Base-by-base conservation (phyloP, 352 stramenopile species). In the Phytopythium cucurbitacearum region DNA sequence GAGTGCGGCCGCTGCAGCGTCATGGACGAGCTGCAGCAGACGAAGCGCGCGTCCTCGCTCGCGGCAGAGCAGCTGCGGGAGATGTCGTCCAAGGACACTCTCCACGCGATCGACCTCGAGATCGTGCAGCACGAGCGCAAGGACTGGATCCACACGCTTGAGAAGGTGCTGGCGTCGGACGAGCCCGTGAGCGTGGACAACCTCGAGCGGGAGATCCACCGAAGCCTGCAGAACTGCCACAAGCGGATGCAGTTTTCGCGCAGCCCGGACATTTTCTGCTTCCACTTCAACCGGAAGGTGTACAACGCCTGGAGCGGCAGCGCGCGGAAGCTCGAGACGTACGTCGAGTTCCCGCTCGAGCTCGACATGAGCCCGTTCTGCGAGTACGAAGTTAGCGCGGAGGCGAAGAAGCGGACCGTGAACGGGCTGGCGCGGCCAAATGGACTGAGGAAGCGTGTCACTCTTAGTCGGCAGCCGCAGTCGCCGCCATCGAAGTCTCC, bases 221-320 rank as follows among this genome's bases (percentile, higher is more conserved):
- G 65, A 48, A 73, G 57, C 35, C 65, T 79, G n/a, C 62, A 66
- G 32, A 62, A 81, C 10, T 87, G 72, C 44, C 62, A 78, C 48
- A 93, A 91, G 60, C 74, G 74, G 0, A 59, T 91, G 34, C 80
- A 87, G 59, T 89, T 96, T 21, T 89, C 80, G 8, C 83, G 84
- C 41, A 85, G 76, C 35, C 86, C 84, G 1, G 76, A 89, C 35
- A 80, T 94, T 45, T 87, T 96, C 33, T 91, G 82, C 58, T 91
- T 96, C 50, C 86, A 96, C 53, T 81, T 96, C 7, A 94, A 90
- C 60, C 81, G 84, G 49, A 93, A 94, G 51, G 69, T 94, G n/a
- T 96, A 85, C 62, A 72, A 85, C 51, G 61, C 65, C 5, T 71
- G 57, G 58, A 87, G 69, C 39, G 80, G 84, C 13, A 73, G 64